Base-by-base conservation (phyloP, 2,329 filamentous ascomycete genomes). In the Akanthomyces lecanii region DNA sequence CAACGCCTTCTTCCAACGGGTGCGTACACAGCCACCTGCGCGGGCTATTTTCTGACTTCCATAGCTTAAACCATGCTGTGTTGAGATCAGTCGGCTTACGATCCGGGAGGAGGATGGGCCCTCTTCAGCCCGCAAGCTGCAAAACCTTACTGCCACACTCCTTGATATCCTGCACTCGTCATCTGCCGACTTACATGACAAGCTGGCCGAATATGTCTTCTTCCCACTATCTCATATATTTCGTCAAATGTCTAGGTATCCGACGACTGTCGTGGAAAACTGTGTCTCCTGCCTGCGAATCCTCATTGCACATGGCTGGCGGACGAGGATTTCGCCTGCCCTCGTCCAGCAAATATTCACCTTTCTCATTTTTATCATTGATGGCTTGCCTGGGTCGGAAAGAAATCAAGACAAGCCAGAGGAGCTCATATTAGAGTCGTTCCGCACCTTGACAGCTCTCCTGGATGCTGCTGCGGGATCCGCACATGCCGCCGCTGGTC, bases 151-250 rank as follows among this genome's bases (percentile, higher is more conserved):
- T 2, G 72, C 74, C 28, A 75, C 80, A 63, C 73, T 87, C 3
- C 74, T 79, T 36, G 66, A 67, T 25, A 73, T 84, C n/a, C 74
- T 87, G 5, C 71, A 79, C 51, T 71, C 72, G 38, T 81, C 81
- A 68, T 73, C 78, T 3, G 72, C 77, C 2, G 77, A 79, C 0
- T 74, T 98, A 21, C 91, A 97, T 73, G 83, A 88, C 59, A 94
- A 92, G 73, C 79, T 98, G 21, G 92, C 93, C 16, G 93, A 97
- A 78, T 99, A 98, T 79, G 84, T 90, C 71, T 98, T 98, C 79
- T 97, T 97, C 66, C 95, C 95, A 0, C 79, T 99, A 0, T 92
- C 91, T 0, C 89, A 95, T 68, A 86, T 98, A 45, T 88, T 99
- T 69, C 88, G 91, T 64, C 84, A 87, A 66, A 89, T 91, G 67